Conservation (phyloP, 208 protist species). For the Spongospora subterranea region DNA sequence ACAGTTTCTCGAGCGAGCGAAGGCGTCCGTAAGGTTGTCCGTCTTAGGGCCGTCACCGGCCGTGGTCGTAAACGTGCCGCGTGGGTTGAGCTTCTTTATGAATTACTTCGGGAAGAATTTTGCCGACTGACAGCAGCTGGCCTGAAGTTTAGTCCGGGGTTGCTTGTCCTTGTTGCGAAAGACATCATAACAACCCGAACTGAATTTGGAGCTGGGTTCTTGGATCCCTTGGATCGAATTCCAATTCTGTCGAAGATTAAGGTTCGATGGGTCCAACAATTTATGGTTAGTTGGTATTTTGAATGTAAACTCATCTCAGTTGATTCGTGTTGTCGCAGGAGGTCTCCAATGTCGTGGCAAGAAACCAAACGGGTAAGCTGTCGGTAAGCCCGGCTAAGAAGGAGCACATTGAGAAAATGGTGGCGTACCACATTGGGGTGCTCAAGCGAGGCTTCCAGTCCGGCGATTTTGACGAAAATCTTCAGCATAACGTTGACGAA, state of each 20-base stretch:
- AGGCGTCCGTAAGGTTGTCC: not conserved
- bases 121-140: not conserved
- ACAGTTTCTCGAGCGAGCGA: not conserved
- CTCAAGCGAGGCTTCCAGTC: not conserved
- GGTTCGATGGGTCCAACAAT: not conserved
- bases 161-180: not conserved
- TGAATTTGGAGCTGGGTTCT: not conserved
- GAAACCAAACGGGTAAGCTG: not conserved
- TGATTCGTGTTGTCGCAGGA: too few relatives aligned
- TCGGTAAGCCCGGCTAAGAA: not conserved
- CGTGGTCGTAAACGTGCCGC: not conserved
- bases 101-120: not conserved
- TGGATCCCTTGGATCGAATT: not conserved
- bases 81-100: not conserved
- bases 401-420: not conserved
- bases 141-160: not conserved
- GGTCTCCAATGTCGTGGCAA: not conserved
- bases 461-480: not conserved
- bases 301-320: too few relatives aligned
- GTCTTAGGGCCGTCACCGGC: not conserved
- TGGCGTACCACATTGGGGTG: not conserved
- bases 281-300: too few relatives aligned
- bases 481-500: conserved; percentile 1
- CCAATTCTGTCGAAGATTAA: not conserved
- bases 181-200: not conserved